Base-by-base conservation (phyloP, 2,329 filamentous ascomycete genomes). In the Penicillium sp. region DNA sequence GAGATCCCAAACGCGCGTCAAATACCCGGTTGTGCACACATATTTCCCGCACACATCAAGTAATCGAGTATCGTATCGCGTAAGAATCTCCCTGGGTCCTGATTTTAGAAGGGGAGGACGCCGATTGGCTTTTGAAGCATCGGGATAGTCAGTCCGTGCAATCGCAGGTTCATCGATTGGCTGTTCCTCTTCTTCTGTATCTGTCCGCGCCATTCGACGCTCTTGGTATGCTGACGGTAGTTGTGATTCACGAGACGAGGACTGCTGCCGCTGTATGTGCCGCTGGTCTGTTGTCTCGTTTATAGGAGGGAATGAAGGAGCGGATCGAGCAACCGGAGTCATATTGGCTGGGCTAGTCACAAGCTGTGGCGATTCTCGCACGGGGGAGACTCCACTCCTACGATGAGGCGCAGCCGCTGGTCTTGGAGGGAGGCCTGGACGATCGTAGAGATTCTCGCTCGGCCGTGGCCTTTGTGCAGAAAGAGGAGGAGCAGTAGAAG, bases 1-100 rank as follows among this genome's bases (percentile, higher is more conserved):
- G 23, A 95, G 70, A 66, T 85, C 92, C 91, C 93, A 98, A 0
- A 91, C 88, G 53, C 89, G 82, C 1, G 92, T 97, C 54, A 93
- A 78, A 55, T 88, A 86, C 4, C 92, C 93, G 13, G 87, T 89
- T 0, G 91, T 92, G 66, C 89, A 95, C 6, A 93, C 83, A 58
- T 87, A 84, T 56, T 91, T 86, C 6, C 93, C 93, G 65, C 89
- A 96, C 2, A 95, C 84, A 54, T 93, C 91, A 64, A 96, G 84
- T 27, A 90, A 76, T 37, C 89, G 84, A 4, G 89, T 88, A 55
- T 97, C 93, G 59, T 95, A 93, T 60, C 89, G 90, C 3, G 88
- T 91, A 27, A 80, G 72, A 49, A 98, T 91, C 55, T 92, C 87
- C 44, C 79, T 79, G n/a, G 81, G 80, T 0, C 87, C 86, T 37